phyloP scores from a whole-genome alignment of 225 moss, liverwort and hornwort species.

The Polytrichum formosum region DNA sequence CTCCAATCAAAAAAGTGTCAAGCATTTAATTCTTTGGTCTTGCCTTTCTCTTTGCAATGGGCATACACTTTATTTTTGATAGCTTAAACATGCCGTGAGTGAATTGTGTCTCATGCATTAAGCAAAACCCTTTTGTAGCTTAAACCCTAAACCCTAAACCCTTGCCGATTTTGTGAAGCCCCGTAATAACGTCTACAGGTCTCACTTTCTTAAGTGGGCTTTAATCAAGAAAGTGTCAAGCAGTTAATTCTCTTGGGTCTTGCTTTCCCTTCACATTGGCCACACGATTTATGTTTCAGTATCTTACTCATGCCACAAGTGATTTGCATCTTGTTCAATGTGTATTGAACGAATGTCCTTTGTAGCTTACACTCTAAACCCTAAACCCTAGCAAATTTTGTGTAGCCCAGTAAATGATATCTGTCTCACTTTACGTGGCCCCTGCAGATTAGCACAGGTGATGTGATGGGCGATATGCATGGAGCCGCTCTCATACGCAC shows the following conservation, averaged over 20 bases:
- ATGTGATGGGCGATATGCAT: slow-evolving; percentile 92
- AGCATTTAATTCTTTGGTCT: neutral
- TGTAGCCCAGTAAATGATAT: neutral
- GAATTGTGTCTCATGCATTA: neutral
- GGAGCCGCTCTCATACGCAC: slow-evolving; percentile 71
- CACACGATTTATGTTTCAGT: neutral
- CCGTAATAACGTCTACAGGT: neutral
- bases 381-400: neutral
- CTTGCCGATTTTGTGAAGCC: neutral
- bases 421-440: neutral
- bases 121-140: neutral
- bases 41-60: neutral
- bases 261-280: neutral
- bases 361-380: neutral
- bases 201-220: too few relatives aligned
- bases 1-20: too few relatives aligned
- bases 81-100: too few relatives aligned
- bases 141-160: neutral
- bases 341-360: neutral
- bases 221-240: too few relatives aligned
- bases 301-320: too few relatives aligned
- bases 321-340: neutral
- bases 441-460: slow-evolving; percentile 76
- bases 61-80: neutral
- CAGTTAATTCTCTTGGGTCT: neutral